Percentiles rank a stretch among this genome's conserved stretches.
These are phyloP conservation scores for Pilatotrama ljubarskyi DNA, from an alignment of 768 basidiomycete species.

Conservation along the genomic window DNA sequence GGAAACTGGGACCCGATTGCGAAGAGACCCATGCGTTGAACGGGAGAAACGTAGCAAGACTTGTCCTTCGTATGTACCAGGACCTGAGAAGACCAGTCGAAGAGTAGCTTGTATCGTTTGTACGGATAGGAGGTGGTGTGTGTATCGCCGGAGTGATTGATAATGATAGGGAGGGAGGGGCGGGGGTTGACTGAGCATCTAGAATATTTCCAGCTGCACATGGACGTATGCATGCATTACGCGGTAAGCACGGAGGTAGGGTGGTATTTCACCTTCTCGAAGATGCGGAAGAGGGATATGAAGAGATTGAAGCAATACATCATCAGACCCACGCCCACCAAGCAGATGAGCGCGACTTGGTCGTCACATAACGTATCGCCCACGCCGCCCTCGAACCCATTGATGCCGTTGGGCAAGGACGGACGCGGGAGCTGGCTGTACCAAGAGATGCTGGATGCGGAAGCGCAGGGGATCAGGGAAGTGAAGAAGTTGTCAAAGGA, in stretches of 20 bases:
- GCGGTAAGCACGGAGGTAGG: constrained; percentile 19
- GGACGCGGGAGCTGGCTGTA: constrained; percentile 65
- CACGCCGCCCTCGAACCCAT: constrained; percentile 49
- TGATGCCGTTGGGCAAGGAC: constrained; percentile 44
- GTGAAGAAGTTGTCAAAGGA: constrained; percentile 93
- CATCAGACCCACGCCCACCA: constrained; percentile 75
- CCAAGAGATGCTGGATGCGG: constrained; percentile 62
- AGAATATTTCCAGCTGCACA: background rate
- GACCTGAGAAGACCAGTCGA: background rate
- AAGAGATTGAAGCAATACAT: constrained; percentile 84
- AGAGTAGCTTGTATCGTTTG: background rate
- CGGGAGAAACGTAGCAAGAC: background rate
- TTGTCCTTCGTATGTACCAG: background rate
- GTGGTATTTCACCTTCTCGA: constrained; percentile 82
- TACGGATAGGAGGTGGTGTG: background rate
- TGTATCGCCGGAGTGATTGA: constrained; percentile 4
- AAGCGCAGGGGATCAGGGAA: constrained; percentile 75
- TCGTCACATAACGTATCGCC: constrained; percentile 68
- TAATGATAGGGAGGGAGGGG: background rate
- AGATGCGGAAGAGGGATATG: constrained; percentile 83
- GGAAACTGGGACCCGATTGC: background rate
- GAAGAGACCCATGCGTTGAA: background rate
- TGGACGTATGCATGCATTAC: background rate
- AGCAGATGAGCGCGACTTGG: constrained; percentile 75
- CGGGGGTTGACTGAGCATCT: background rate